These are phyloP conservation scores for Glaciozyma antarctica DNA, from an alignment of 768 basidiomycete genomes.

Conservation along the genomic window DNA sequence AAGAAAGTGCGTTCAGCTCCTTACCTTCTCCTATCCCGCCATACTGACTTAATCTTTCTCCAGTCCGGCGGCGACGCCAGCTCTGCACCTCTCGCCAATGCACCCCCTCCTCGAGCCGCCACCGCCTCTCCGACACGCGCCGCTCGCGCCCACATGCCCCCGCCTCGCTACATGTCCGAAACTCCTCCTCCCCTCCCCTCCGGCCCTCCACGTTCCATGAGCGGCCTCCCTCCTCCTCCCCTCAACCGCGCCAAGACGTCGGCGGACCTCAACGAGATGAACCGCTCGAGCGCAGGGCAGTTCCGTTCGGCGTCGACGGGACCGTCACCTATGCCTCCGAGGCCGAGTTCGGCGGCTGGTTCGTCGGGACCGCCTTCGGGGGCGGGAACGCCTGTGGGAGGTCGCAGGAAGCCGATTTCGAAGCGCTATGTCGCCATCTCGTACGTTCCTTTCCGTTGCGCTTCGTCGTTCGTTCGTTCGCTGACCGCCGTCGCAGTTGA, in stretches of 20 bases:
- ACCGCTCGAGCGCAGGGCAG: neutral
- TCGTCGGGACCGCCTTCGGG: too few species aligned
- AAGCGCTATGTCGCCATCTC: too few species aligned
- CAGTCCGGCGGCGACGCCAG: slow-evolving; percentile 21
- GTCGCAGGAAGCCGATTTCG: too few species aligned
- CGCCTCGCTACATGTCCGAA: slow-evolving; percentile 11
- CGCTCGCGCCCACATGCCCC: slow-evolving; percentile 1
- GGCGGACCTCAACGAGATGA: slow-evolving; percentile 9
- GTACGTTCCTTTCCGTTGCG: too few species aligned
- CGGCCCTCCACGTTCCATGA: neutral
- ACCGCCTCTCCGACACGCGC: slow-evolving; percentile 27
- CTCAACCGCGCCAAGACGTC: slow-evolving; percentile 17
- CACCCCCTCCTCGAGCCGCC: slow-evolving; percentile 26
- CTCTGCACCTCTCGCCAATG: slow-evolving; percentile 3
- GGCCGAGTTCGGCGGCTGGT: too few species aligned
- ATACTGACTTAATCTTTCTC: neutral
- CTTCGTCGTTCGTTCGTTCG: too few species aligned
- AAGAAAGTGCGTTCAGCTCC: slow-evolving; percentile 55
- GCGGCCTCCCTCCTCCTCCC: slow-evolving; percentile 13
- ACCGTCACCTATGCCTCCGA: too few species aligned
- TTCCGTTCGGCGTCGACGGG: neutral
- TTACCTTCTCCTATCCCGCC: fast-evolving
- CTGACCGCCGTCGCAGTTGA: too few species aligned
- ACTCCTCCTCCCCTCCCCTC: slow-evolving; percentile 14
- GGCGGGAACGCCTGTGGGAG: too few species aligned